Evolutionary conservation across 1,284 basidiomycete species (phyloP), one percentile per base, ranked within the genome.

Genomic region (Cryptococcus sp.): DNA sequence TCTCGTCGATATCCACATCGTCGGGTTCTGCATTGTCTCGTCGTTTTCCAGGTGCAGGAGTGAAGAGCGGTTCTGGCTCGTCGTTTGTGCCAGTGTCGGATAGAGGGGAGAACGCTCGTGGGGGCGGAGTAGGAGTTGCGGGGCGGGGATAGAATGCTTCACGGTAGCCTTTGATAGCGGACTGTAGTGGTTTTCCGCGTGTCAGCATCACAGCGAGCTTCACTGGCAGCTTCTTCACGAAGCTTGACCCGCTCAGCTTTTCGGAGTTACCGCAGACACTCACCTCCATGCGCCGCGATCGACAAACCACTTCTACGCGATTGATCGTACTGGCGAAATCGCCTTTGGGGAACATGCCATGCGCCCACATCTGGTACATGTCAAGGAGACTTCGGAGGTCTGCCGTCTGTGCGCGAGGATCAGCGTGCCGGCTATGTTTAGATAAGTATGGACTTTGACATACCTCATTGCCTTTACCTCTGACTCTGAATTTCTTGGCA

Each of bases 331-430:
- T 91, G 47, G 81, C 81, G 75, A 96, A 94, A 51, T 87, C 86
- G 8, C 84, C 87, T 70, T 89, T 91, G 3, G 93, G 93, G 70
- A 88, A 93, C 83, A 97, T 83, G 64, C 84, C 84, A 76, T 96
- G 93, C 2, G 91, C 83, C 93, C 93, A 97, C 68, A 93, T 88
- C 67, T 92, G 91, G 72, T 96, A 96, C 52, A 89, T 79, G 63
- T 87, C 85, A 54, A 96, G 80, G 17, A 96, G 77, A 37, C 87
- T 81, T 62, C 85, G 84, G 39, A 97, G 82, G 73, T 97, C 93
- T 54, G 83, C 77, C 22, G 81, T 81, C 92, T 94, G 44, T 44
- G 41, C 11, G 41, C 41, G 41, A 44, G 5, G 41, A 44, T 44
- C 41, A 44, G 41, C 41, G 22, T 2, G 38, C n/a, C 38, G 11